Conservation (phyloP, 169 alveolate species). For the Plasmodium relictum region DNA sequence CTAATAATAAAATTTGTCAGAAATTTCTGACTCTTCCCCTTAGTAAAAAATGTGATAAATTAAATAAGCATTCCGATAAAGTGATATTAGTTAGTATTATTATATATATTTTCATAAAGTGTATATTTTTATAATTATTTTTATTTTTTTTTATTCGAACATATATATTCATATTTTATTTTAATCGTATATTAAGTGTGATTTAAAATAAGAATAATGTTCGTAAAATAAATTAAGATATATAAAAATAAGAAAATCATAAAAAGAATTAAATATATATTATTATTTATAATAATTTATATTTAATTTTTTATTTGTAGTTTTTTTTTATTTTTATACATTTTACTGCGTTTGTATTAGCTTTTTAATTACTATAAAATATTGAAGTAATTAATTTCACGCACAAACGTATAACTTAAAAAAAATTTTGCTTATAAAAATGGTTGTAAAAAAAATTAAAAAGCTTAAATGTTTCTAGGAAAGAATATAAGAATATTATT, state of each 20-base stretch:
- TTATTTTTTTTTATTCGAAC: neutral
- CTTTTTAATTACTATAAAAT: conserved; percentile 49
- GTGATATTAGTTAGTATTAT: conserved; percentile 44
- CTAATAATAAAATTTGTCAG: conserved; percentile 70
- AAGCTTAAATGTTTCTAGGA: too few relatives aligned
- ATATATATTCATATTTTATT: neutral
- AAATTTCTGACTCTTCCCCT: conserved; percentile 53
- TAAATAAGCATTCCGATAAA: conserved; percentile 57
- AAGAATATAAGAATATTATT: too few relatives aligned
- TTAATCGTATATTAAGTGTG: conserved; percentile 9
- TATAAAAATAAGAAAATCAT: conserved; percentile 1
- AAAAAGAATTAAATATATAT: neutral
- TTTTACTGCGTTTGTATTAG: conserved; percentile 46
- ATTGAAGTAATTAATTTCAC: conserved; percentile 63
- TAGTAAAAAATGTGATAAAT: conserved; percentile 28
- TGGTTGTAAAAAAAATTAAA: too few relatives aligned
- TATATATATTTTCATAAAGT: neutral
- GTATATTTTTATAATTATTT: neutral
- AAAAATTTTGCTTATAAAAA: too few relatives aligned
- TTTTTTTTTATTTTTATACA: conserved; percentile 1
- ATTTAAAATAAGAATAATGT: conserved; percentile 19
- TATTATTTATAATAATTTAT: neutral
- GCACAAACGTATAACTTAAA: conserved; percentile 43
- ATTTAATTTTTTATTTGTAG: neutral
- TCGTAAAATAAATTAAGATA: conserved; percentile 40